phyloP scores from a whole-genome alignment of 2,329 filamentous ascomycete species.

The Emydomyces testavorans region DNA sequence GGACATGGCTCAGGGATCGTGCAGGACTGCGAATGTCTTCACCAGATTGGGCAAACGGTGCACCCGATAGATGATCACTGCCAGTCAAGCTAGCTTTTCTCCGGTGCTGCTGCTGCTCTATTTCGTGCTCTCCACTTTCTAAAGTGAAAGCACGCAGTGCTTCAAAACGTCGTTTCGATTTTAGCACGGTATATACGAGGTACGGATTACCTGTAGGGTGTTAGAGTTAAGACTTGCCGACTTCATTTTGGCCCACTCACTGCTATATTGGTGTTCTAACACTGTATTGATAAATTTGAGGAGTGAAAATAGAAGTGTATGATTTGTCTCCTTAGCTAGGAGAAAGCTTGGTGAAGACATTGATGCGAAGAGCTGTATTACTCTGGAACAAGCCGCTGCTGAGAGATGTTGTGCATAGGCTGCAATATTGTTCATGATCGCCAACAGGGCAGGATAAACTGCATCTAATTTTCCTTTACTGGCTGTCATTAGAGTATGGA shows the following conservation, averaged over 20 bases:
- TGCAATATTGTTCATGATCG: slow-evolving; percentile 86
- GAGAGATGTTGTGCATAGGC: slow-evolving; percentile 71
- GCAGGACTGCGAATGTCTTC: slow-evolving; percentile 25
- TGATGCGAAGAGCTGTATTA: slow-evolving; percentile 77
- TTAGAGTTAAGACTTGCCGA: slow-evolving; percentile 18
- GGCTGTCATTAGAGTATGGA: slow-evolving; percentile 80
- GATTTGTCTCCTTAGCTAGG: slow-evolving; percentile 83
- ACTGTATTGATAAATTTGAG: slow-evolving; percentile 83
- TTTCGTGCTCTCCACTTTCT: slow-evolving; percentile 82
- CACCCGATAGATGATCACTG: slow-evolving; percentile 28
- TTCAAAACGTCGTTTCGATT: slow-evolving; percentile 72
- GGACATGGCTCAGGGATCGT: slow-evolving; percentile 54
- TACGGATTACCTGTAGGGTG: slow-evolving; percentile 57
- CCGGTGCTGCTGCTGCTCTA: slow-evolving; percentile 64
- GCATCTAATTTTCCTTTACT: slow-evolving; percentile 84
- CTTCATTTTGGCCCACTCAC: slow-evolving; percentile 39
- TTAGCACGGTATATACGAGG: slow-evolving; percentile 66
- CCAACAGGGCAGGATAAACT: slow-evolving; percentile 81
- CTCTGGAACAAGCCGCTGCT: slow-evolving; percentile 60
- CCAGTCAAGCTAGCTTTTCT: slow-evolving; percentile 48
- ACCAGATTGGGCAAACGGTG: slow-evolving; percentile 21
- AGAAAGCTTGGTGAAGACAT: slow-evolving; percentile 93
- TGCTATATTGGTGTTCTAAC: slow-evolving; percentile 73
- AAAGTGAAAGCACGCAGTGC: slow-evolving; percentile 77
- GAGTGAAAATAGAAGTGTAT: slow-evolving; percentile 65